phyloP scores from a whole-genome alignment of 1,139 yeast genomes.

The Blastobotrys persicus region DNA sequence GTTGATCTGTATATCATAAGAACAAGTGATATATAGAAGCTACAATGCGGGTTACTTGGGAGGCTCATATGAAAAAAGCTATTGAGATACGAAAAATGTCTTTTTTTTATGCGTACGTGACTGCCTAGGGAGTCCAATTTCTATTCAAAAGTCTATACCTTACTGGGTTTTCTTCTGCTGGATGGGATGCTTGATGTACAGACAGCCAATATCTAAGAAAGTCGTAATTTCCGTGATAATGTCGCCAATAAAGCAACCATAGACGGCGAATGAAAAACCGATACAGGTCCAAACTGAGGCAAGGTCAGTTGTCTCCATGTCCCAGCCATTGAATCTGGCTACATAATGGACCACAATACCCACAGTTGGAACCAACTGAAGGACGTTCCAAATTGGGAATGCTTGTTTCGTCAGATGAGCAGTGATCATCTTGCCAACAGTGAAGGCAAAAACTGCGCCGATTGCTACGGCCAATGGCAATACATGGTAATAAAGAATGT shows the following conservation, averaged over 20 bases:
- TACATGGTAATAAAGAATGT: constrained; percentile 46
- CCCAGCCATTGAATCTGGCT: constrained; percentile 33
- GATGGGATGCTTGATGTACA: constrained; percentile 73
- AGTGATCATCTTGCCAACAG: constrained; percentile 84
- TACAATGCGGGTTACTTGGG: not conserved
- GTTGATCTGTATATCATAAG: too few species aligned
- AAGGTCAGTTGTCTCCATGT: constrained; percentile 25
- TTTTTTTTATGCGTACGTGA: too few species aligned
- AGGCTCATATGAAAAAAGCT: not conserved
- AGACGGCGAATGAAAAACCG: constrained; percentile 74
- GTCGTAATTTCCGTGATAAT: constrained; percentile 79
- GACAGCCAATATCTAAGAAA: constrained; percentile 80
- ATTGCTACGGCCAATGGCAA: constrained; percentile 65
- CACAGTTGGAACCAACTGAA: constrained; percentile 61
- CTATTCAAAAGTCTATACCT: not conserved
- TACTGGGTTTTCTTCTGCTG: constrained; percentile 43
- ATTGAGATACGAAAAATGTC: not conserved
- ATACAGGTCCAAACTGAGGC: constrained; percentile 61
- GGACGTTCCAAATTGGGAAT: constrained; percentile 72
- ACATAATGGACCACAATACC: constrained; percentile 48
- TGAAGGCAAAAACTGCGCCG: constrained; percentile 76
- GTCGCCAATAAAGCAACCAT: constrained; percentile 75
- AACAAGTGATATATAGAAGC: too few species aligned
- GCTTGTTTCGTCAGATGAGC: constrained; percentile 80
- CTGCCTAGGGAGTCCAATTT: not conserved